Conservation (phyloP, 805 yeast genomes). For the Kluyveromyces wickerhamii region DNA sequence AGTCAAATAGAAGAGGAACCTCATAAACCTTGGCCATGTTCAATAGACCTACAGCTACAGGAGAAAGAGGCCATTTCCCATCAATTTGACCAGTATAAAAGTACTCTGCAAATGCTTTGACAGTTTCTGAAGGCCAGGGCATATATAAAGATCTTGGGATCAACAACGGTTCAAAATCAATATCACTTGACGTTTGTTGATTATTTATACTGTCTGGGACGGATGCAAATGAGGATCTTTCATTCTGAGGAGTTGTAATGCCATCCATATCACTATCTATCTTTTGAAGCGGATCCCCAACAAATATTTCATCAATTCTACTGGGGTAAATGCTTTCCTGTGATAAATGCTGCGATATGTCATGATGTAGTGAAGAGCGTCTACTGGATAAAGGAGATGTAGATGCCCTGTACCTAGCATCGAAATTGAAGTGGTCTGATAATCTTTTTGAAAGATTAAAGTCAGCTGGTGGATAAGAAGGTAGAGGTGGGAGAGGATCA, state of each 20-base stretch:
- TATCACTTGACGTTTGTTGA: slow-evolving; percentile 7
- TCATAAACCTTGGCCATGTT: slow-evolving; percentile 57
- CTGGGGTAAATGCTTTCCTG: slow-evolving; percentile 1
- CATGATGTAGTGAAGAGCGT: slow-evolving; percentile 17
- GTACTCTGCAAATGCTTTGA: slow-evolving; percentile 62
- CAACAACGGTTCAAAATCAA: slow-evolving; percentile 46
- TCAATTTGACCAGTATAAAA: slow-evolving; percentile 76
- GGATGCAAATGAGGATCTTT: slow-evolving; percentile 9
- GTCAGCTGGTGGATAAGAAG: slow-evolving; percentile 4
- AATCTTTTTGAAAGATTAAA: slow-evolving; percentile 1
- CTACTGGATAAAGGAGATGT: slow-evolving; percentile 21
- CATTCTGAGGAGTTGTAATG: slow-evolving; percentile 1
- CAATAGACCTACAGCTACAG: slow-evolving; percentile 59
- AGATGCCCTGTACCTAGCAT: not conserved
- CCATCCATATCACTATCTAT: not conserved
- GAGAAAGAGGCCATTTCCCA: slow-evolving; percentile 62
- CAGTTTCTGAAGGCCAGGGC: slow-evolving; percentile 56
- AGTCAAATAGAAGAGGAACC: slow-evolving; percentile 61
- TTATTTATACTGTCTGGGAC: slow-evolving; percentile 15
- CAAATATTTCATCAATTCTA: slow-evolving; percentile 5
- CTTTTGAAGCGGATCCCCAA: not conserved
- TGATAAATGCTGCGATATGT: slow-evolving; percentile 4
- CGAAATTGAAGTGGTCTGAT: not conserved
- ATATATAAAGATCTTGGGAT: slow-evolving; percentile 62
- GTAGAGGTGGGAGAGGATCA: slow-evolving; percentile 37